These are phyloP conservation scores for Pseudogymnoascus sp. DNA, from an alignment of 2,329 filamentous ascomycete genomes.

Conservation along the genomic window DNA sequence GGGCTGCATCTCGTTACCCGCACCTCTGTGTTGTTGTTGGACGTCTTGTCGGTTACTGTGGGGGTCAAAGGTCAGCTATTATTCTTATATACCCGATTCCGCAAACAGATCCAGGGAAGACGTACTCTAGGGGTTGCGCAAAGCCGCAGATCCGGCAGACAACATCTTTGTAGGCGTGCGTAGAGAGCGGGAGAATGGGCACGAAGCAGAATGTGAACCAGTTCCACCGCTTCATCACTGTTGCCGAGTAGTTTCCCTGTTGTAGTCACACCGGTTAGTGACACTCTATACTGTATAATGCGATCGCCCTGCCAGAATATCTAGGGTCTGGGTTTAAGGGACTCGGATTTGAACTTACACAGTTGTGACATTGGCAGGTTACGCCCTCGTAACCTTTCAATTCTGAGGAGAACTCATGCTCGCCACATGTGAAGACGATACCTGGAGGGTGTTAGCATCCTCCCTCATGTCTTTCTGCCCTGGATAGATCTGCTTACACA, in stretches of 20 bases:
- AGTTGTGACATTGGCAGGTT: slow-evolving; percentile 56
- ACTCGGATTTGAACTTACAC: slow-evolving; percentile 27
- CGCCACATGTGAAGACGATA: slow-evolving; percentile 28
- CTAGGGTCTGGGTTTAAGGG: background rate
- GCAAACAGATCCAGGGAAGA: background rate
- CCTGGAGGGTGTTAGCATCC: slow-evolving; percentile 12
- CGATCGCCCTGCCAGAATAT: background rate
- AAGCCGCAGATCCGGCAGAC: slow-evolving; percentile 70
- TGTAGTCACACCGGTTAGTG: background rate
- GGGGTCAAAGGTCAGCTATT: background rate
- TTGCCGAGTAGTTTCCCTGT: slow-evolving; percentile 50
- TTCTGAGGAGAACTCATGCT: slow-evolving; percentile 21
- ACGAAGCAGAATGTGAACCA: slow-evolving; percentile 79
- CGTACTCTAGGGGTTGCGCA: slow-evolving; percentile 50
- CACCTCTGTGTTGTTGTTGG: background rate
- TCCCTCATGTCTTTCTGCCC: background rate
- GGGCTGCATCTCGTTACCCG: background rate
- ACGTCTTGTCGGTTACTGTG: background rate
- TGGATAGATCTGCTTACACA: slow-evolving; percentile 13
- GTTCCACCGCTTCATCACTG: slow-evolving; percentile 53
- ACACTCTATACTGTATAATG: background rate
- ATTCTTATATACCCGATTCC: background rate
- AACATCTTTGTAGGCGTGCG: slow-evolving; percentile 60
- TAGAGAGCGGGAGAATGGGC: slow-evolving; percentile 63
- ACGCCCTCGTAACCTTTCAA: slow-evolving; percentile 50